Evolutionary conservation across 495 filamentous ascomycete genomes (phyloP).

Genomic region (Extremus antarcticus): DNA sequence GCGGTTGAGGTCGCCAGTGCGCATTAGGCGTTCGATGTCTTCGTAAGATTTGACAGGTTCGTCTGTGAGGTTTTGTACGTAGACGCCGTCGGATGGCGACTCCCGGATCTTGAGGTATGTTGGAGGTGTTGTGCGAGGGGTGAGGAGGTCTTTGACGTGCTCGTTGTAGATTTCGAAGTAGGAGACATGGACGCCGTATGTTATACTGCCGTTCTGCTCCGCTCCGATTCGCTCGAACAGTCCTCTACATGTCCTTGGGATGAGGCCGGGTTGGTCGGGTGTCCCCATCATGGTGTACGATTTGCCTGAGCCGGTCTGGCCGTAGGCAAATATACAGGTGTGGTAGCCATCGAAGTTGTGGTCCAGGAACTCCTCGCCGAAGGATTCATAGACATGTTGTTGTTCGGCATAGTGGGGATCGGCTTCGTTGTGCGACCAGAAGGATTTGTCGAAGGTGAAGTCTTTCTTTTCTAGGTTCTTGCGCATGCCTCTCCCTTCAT

Average conservation of each 20-base stretch:
- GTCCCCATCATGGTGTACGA: conserved; percentile 99
- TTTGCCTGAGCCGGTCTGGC: conserved; percentile 95
- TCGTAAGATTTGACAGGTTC: conserved; percentile 67
- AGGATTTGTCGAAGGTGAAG: conserved; percentile 95
- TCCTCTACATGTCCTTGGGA: conserved; percentile 93
- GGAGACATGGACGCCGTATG: conserved; percentile 90
- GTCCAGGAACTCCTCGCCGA: conserved; percentile 95
- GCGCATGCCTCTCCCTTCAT: conserved; percentile 56
- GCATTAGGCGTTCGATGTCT: conserved; percentile 86
- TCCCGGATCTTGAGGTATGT: conserved; percentile 97
- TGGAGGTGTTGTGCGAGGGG: conserved; percentile 61
- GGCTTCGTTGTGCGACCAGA: conserved; percentile 74
- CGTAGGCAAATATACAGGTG: conserved; percentile 98
- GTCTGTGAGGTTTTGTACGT: conserved; percentile 92
- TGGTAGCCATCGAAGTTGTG: conserved; percentile 99
- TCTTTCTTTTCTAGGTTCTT: conserved; percentile 76
- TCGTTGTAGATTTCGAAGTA: conserved; percentile 99
- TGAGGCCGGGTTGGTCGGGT: conserved; percentile 73
- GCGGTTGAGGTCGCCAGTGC: conserved; percentile 72
- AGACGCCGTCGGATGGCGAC: conserved; percentile 89
- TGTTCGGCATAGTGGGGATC: conserved; percentile 76
- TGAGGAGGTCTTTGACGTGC: conserved; percentile 89
- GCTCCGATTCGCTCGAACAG: conserved; percentile 89
- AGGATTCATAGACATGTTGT: conserved; percentile 84
- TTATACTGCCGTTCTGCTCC: conserved; percentile 74